phyloP scores from a whole-genome alignment of 2,329 filamentous ascomycete genomes.

The Onygena corvina region DNA sequence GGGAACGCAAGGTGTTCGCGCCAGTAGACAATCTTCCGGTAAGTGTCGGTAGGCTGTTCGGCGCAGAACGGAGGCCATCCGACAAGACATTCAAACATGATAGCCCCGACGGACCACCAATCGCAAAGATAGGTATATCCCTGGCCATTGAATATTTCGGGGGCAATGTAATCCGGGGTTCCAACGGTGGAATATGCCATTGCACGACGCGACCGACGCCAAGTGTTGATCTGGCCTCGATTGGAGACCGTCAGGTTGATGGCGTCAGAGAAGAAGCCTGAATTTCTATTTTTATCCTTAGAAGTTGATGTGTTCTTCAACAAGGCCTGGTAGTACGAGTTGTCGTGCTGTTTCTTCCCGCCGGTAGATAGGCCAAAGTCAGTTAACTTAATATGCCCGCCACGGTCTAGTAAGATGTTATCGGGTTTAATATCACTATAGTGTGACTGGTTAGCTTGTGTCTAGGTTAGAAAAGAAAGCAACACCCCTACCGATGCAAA shows the following conservation, averaged over 20 bases:
- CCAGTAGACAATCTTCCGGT: conserved; percentile 99
- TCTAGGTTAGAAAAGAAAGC: background rate
- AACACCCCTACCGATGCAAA: conserved; percentile 73
- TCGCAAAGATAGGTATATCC: conserved; percentile 96
- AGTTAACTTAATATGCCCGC: conserved; percentile 94
- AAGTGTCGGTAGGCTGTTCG: conserved; percentile 93
- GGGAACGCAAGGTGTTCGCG: conserved; percentile 91
- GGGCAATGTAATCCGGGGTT: conserved; percentile 96
- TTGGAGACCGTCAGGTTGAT: conserved; percentile 98
- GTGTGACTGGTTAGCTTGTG: background rate
- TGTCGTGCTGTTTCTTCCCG: conserved; percentile 95
- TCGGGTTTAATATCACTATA: conserved; percentile 94
- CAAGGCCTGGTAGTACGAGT: conserved; percentile 95
- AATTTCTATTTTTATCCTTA: conserved; percentile 70
- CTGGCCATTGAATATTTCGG: conserved; percentile 93
- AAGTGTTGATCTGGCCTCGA: conserved; percentile 94
- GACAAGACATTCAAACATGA: conserved; percentile 98
- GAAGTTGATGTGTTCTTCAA: conserved; percentile 63
- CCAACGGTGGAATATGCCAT: conserved; percentile 98
- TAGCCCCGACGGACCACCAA: conserved; percentile 98
- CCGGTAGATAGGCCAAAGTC: conserved; percentile 97
- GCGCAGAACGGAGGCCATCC: conserved; percentile 99
- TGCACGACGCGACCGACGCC: conserved; percentile 86
- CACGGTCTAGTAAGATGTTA: conserved; percentile 90
- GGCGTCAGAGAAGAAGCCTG: conserved; percentile 80